Evolutionary conservation across 805 yeast species (phyloP).

Genomic region (Suhomyces pyralidae): DNA sequence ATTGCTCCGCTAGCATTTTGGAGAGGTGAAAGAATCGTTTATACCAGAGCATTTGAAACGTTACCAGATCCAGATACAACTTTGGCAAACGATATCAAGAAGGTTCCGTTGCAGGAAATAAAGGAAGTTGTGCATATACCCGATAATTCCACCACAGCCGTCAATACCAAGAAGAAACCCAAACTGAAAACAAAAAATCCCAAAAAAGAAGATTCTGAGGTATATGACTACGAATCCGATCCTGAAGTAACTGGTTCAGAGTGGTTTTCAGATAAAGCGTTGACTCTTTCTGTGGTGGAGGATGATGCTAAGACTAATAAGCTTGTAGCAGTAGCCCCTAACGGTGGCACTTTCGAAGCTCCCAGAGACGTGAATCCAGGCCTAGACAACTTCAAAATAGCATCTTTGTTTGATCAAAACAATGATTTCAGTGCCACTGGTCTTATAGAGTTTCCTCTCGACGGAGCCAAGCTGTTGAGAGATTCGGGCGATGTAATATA

Average conservation of each 20-base stretch:
- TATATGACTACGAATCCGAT: slow-evolving; percentile 34
- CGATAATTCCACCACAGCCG: slow-evolving; percentile 16
- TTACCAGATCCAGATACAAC: slow-evolving; percentile 43
- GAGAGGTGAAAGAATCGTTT: slow-evolving; percentile 77
- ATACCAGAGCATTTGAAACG: slow-evolving; percentile 37
- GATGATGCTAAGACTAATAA: slow-evolving; percentile 42
- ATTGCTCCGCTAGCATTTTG: slow-evolving; percentile 77
- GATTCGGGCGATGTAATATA: slow-evolving; percentile 65
- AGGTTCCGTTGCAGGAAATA: slow-evolving; percentile 53
- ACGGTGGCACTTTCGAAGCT: slow-evolving; percentile 45
- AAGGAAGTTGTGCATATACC: slow-evolving; percentile 56
- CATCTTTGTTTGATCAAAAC: slow-evolving; percentile 61
- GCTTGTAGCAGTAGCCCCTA: slow-evolving; percentile 65
- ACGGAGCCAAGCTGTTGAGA: slow-evolving; percentile 58
- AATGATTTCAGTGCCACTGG: slow-evolving; percentile 72
- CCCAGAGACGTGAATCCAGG: slow-evolving; percentile 38
- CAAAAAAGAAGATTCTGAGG: slow-evolving; percentile 12
- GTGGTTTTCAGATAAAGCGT: slow-evolving; percentile 46
- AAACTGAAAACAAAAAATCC: slow-evolving; percentile 16
- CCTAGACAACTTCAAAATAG: slow-evolving; percentile 53
- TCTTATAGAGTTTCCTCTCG: slow-evolving; percentile 59
- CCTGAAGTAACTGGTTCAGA: slow-evolving; percentile 47
- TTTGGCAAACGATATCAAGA: slow-evolving; percentile 27
- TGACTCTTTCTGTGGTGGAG: slow-evolving; percentile 49
- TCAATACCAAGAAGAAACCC: slow-evolving; percentile 12